Evolutionary conservation across 73 alveolate genomes (phyloP).

Genomic region (Paraurostyla sp.): DNA sequence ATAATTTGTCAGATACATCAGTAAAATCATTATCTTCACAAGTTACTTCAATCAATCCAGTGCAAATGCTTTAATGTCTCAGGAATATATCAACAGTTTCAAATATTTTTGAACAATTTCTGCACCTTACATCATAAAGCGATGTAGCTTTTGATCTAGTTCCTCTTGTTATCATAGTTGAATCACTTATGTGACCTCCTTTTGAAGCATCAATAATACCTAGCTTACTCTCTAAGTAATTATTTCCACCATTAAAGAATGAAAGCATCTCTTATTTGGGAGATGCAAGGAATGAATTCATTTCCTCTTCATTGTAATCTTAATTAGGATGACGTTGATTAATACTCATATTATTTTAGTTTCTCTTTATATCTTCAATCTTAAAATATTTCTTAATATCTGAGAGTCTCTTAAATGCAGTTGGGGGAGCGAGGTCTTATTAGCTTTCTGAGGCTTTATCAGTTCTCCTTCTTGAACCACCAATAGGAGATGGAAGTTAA

Average conservation of each 20-base stretch:
- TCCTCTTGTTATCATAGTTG: slow-evolving; percentile 8
- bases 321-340: no score
- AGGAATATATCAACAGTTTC: slow-evolving; percentile 1
- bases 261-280: slow-evolving; percentile 13
- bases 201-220: neutral
- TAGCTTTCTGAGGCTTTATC: no score
- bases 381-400: no score
- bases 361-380: no score
- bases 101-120: neutral
- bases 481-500: no score
- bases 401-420: no score
- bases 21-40: slow-evolving; percentile 1
- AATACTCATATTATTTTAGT: no score
- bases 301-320: neutral
- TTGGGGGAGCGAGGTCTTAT: no score
- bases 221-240: neutral
- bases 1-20: neutral
- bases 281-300: slow-evolving; percentile 11
- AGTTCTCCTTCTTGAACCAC: no score
- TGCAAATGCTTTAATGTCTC: neutral
- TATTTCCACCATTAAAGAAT: slow-evolving; percentile 14
- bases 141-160: slow-evolving; percentile 12
- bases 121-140: slow-evolving; percentile 23
- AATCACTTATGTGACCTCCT: no score
- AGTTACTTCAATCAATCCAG: neutral